Conservation (phyloP, 306 rosid species). For the Citrullus colocynthis region DNA sequence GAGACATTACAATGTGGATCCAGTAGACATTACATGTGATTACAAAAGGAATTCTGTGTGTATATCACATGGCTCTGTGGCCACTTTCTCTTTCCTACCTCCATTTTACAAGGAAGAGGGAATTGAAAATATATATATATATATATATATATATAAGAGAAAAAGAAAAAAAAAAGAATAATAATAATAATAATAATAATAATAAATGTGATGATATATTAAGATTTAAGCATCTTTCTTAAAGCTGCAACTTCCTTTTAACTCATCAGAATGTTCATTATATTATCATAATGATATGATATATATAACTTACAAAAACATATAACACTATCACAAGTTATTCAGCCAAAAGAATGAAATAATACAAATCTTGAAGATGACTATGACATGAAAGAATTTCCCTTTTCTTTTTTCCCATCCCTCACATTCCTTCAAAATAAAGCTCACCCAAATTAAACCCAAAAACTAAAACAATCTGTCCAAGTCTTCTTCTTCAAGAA, state of each 20-base stretch:
- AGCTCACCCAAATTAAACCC: not conserved
- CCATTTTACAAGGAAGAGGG: not conserved
- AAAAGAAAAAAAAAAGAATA: too few species aligned
- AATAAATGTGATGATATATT: not conserved
- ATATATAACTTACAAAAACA: not conserved
- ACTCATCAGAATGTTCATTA: not conserved
- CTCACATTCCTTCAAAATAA: not conserved
- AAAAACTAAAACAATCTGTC: not conserved
- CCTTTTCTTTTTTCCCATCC: not conserved
- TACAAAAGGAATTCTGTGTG: not conserved
- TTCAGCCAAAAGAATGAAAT: conserved; percentile 9
- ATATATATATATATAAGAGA: too few species aligned
- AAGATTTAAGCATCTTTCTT: not conserved
- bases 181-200: too few species aligned
- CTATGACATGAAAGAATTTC: not conserved
- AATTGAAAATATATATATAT: too few species aligned
- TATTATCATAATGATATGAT: not conserved
- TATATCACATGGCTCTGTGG: not conserved
- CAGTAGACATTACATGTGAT: conserved; percentile 10
- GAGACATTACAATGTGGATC: conserved; percentile 7
- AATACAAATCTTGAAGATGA: not conserved
- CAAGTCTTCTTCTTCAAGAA: not conserved
- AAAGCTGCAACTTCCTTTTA: not conserved
- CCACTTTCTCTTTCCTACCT: not conserved
- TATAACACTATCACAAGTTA: not conserved